Conservation (phyloP, 805 yeast genomes). For the Metschnikowia matae region DNA sequence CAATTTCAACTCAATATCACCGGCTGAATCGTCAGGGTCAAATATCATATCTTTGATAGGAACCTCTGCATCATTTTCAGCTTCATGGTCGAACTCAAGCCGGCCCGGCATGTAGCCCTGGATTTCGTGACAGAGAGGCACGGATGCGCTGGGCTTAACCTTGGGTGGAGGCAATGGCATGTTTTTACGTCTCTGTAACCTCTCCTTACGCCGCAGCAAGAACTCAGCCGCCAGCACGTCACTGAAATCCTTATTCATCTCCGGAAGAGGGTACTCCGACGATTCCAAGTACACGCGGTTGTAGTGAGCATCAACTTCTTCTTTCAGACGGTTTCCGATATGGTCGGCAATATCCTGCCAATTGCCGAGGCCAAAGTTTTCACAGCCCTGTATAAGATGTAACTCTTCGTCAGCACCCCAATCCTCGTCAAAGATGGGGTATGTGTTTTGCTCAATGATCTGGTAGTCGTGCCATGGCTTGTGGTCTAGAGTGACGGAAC, state of each 20-base stretch:
- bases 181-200: slow-evolving; percentile 71
- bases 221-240: slow-evolving; percentile 65
- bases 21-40: slow-evolving; percentile 85
- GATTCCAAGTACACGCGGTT: slow-evolving; percentile 64
- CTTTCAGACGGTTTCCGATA: slow-evolving; percentile 87
- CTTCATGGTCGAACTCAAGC: slow-evolving; percentile 92
- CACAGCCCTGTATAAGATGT: slow-evolving; percentile 84
- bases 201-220: slow-evolving; percentile 55
- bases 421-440: slow-evolving; percentile 81
- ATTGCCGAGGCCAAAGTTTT: slow-evolving; percentile 86
- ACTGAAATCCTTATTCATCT: slow-evolving; percentile 64
- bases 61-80: slow-evolving; percentile 93
- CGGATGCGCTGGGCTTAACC: slow-evolving; percentile 84
- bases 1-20: slow-evolving; percentile 86
- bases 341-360: slow-evolving; percentile 99
- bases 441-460: slow-evolving; percentile 90
- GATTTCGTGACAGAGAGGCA: slow-evolving; percentile 93
- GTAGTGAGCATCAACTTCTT: slow-evolving; percentile 87
- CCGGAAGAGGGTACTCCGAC: slow-evolving; percentile 81
- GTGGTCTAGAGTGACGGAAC: slow-evolving; percentile 75
- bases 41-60: slow-evolving; percentile 93
- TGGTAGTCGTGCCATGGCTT: slow-evolving; percentile 92
- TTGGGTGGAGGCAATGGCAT: slow-evolving; percentile 79
- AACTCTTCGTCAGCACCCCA: slow-evolving; percentile 99
- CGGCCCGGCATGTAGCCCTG: slow-evolving; percentile 99